phyloP scores from a whole-genome alignment of 2,329 filamentous ascomycete species.

The Colletotrichum endophyticum region DNA sequence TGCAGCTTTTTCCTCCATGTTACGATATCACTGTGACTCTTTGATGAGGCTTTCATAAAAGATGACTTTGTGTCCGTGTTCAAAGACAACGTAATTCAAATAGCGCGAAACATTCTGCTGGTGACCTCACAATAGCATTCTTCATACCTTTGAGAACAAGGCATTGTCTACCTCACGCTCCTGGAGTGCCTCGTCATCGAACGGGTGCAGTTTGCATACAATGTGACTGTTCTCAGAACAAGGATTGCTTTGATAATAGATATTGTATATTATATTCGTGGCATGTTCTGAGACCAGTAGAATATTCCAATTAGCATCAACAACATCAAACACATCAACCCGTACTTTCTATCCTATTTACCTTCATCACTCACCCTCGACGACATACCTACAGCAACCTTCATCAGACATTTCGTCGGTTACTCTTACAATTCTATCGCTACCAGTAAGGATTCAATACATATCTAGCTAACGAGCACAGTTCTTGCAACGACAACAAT shows the following conservation, averaged over 20 bases:
- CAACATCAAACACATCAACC: background rate
- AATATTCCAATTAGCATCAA: background rate
- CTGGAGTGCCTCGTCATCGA: background rate
- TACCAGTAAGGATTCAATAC: background rate
- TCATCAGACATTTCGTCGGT: background rate
- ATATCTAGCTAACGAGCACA: background rate
- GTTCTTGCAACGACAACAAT: background rate
- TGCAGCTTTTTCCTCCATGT: background rate
- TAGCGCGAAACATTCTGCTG: background rate
- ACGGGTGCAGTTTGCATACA: background rate
- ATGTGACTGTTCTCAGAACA: background rate
- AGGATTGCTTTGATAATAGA: background rate
- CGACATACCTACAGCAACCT: background rate
- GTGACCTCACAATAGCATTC: background rate
- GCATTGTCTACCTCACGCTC: background rate
- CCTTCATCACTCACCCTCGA: background rate
- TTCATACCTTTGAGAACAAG: background rate
- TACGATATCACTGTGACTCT: background rate
- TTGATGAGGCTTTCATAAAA: background rate
- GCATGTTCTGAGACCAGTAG: background rate
- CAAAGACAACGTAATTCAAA: background rate
- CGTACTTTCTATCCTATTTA: background rate
- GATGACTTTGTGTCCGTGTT: background rate
- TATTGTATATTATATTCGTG: background rate
- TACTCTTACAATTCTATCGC: background rate